These are phyloP conservation scores for Amesomyces nigricolor DNA, from an alignment of 2,329 filamentous ascomycete species.

Conservation along the genomic window DNA sequence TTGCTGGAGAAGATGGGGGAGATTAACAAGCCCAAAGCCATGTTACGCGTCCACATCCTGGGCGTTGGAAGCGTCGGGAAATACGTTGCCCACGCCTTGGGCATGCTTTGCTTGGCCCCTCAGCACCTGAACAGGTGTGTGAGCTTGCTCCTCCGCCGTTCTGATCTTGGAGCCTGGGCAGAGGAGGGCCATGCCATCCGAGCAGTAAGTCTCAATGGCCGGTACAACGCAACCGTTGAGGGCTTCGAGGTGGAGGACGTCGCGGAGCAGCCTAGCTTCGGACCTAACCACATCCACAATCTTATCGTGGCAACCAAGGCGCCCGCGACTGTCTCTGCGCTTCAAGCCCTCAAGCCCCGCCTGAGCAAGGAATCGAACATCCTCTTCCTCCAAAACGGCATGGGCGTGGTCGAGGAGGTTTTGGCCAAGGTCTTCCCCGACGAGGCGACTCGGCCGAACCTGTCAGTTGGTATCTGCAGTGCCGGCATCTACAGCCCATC, in stretches of 20 bases:
- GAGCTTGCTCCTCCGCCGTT: slow-evolving; percentile 14
- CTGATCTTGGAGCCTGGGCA: slow-evolving; percentile 2
- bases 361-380: slow-evolving; percentile 42
- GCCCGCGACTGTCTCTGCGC: slow-evolving; percentile 29
- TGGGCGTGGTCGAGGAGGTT: slow-evolving; percentile 44
- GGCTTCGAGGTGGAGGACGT: slow-evolving; percentile 6
- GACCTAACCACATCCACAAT: slow-evolving; percentile 25
- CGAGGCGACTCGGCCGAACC: slow-evolving; percentile 5
- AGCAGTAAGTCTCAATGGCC: not conserved
- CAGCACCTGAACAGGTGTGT: not conserved
- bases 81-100: slow-evolving; percentile 15
- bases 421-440: slow-evolving; percentile 3
- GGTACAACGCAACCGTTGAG: not conserved
- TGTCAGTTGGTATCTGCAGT: slow-evolving; percentile 18
- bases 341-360: slow-evolving; percentile 6
- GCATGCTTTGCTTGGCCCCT: not conserved
- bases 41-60: slow-evolving; percentile 10
- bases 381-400: slow-evolving; percentile 66
- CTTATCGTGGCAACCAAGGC: slow-evolving; percentile 63
- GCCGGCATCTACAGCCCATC: slow-evolving; percentile 24
- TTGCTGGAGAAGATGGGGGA: not conserved
- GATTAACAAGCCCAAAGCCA: not conserved
- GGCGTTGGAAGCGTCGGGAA: slow-evolving; percentile 19
- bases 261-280: too few relatives aligned
- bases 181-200: not conserved